Evolutionary conservation across 495 filamentous ascomycete species (phyloP), one percentile per base, ranked within the genome.

Genomic region (Viridothelium virens): DNA sequence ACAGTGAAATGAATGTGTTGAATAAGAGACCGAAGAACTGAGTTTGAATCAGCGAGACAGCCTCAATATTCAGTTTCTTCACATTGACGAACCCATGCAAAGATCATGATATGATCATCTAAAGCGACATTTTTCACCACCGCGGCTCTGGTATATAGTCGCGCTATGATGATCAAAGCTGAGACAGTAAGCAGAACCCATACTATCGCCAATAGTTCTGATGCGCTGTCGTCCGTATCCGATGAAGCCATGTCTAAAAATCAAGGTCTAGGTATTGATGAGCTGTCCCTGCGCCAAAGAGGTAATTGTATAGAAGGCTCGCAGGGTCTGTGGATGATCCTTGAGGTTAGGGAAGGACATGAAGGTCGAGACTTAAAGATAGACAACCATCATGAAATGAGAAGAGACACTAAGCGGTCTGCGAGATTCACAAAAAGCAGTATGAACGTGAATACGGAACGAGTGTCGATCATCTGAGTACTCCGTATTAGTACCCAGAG

Each of bases 21-120:
- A 59, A 59, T 6, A 36, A n/a, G 6, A 59, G 18, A 3, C 53
- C 53, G 36, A 59, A 36, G 7, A 59, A 2, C 53, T 59, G 14
- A 3, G 11, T 59, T 31, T 7, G 7, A n/a, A 31, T 59, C 31
- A 59, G 53, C 5, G 14, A 59, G 7, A 31, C 10, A 59, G 5
- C 3, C 36, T 14, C 7, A 36, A 3, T 10, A 7, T 44, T 4
- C 18, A 10, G 53, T 33, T n/a, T 59, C 11, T 36, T 59, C 53
- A 31, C 31, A 18, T 59, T 31, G 31, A 59, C 53, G 31, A 59
- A 59, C 53, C 53, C 53, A 59, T 59, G 53, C 53, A 3, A 59
- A 9, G 14, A 36, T 14, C 53, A 59, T 59, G 25, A 59, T 6
- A 34, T 59, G 31, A 59, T 59, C 53, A 14, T 59, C 53, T 31